Base-by-base conservation (phyloP, 352 stramenopile species). In the Globisporangium cederbergense region DNA sequence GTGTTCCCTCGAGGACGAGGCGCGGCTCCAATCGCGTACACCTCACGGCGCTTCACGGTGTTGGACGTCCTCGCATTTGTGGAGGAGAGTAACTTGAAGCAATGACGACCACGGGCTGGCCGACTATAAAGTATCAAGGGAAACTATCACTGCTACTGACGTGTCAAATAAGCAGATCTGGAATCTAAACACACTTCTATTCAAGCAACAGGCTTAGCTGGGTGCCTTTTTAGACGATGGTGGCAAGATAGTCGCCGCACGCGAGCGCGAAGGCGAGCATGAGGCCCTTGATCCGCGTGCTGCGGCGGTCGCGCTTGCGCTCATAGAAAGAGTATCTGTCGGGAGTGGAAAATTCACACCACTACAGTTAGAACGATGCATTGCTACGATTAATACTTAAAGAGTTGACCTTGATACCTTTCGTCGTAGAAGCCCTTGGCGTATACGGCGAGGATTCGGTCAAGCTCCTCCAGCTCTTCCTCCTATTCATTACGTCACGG, bases 381-480 rank as follows among this genome's bases (percentile, higher is more conserved):
- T 28, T 28, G 25, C 25, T 18, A 18, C 34, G 18, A 4, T 25
- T 42, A 32, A 22, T n/a, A 57, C 36, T 49, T 51, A n/a, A 55
- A 70, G 49, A 20, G 83, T 28, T 0, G 8, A 5, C 2, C 7
- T 5, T 58, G 32, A 46, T 58, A 58, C 79, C 83, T 76, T 25
- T 88, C 81, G 55, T 88, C 71, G 65, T 88, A 90, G 43, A 87
- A 77, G 10, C 83, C 83, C 68, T 91, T 91, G 14, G 81, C 68
- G 70, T 90, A 91, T 28, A 91, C 70, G 11, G 68, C 71, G 10
- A 90, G 59, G 54, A 91, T 57, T 32, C 82, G 73, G 62, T 89
- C 67, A 45, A 90, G 68, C 63, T 91, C 83, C 1, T 74, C 72
- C 30, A 91, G 70, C 62, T 91, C 78, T 32, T 68, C 72, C 63